phyloP scores from a whole-genome alignment of 352 stramenopile genomes.

The Pythium phragmiticola region DNA sequence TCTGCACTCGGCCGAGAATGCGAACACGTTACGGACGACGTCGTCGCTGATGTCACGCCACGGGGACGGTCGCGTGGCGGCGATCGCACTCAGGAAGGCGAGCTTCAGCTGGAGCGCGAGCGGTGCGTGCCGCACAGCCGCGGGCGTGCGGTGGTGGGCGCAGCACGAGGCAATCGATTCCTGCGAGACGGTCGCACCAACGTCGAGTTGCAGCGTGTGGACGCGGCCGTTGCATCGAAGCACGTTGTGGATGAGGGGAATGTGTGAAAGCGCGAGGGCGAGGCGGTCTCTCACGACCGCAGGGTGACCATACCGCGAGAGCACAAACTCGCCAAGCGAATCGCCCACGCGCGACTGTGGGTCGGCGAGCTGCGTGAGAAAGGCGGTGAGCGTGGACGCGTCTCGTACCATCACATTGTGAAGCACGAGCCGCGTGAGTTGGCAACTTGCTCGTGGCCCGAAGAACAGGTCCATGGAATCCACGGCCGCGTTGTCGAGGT shows the following conservation, averaged over 20 bases:
- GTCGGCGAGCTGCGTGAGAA: conserved; percentile 8
- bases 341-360: conserved; percentile 6
- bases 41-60: conserved; percentile 4
- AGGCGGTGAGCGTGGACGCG: background rate
- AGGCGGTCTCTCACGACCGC: background rate
- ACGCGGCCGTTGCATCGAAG: conserved; percentile 12
- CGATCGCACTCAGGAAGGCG: conserved; percentile 8
- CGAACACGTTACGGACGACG: conserved; percentile 8
- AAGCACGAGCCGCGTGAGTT: conserved; percentile 3
- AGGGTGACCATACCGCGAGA: conserved; percentile 2
- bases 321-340: conserved; percentile 10
- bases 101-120: conserved; percentile 1
- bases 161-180: background rate
- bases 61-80: background rate
- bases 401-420: conserved; percentile 12
- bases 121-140: conserved; percentile 11
- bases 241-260: background rate
- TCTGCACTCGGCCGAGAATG: conserved; percentile 9
- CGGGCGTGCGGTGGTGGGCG: background rate
- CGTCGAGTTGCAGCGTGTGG: conserved; percentile 14
- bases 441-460: background rate
- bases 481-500: conserved; percentile 16
- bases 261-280: background rate
- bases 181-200: background rate
- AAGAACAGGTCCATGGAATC: conserved; percentile 15